Conservation (phyloP, 139 green algal species). For the Edaphochlamys debaryana region DNA sequence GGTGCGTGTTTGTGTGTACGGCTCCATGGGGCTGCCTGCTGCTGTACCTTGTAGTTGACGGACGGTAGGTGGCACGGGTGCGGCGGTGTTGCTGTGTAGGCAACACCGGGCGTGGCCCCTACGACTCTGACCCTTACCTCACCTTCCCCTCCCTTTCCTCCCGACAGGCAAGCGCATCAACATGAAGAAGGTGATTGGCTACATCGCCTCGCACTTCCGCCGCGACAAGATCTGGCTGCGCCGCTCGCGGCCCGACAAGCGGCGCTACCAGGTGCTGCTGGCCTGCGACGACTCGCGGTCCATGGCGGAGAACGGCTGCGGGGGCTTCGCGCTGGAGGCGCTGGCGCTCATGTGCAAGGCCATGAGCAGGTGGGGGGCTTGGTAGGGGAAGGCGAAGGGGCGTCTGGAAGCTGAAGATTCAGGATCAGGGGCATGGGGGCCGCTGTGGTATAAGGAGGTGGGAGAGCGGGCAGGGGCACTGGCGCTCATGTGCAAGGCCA, state of each 20-base stretch:
- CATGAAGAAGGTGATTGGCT: slow-evolving; percentile 99
- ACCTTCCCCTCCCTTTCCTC: neutral
- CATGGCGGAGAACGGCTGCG: slow-evolving; percentile 94
- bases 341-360: slow-evolving; percentile 86
- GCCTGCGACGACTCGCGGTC: slow-evolving; percentile 91
- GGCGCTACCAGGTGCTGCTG: slow-evolving; percentile 93
- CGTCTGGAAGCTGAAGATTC: too few species aligned
- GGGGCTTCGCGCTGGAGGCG: slow-evolving; percentile 90
- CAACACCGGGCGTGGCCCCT: neutral
- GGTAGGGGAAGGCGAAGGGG: too few species aligned
- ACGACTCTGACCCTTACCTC: neutral
- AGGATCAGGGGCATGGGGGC: too few species aligned
- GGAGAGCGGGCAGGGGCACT: too few species aligned
- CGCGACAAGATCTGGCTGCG: slow-evolving; percentile 99
- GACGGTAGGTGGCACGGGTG: neutral
- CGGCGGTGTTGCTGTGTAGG: neutral
- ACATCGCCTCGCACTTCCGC: slow-evolving; percentile 96
- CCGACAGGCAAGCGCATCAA: slow-evolving; percentile 93
- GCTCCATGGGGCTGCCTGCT: too few species aligned
- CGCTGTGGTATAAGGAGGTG: too few species aligned
- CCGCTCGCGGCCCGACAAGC: slow-evolving; percentile 92
- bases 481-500: slow-evolving; percentile 84
- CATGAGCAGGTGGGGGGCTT: slow-evolving; percentile 85
- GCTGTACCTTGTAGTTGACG: too few species aligned
- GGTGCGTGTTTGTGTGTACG: slow-evolving; percentile 40